Conservation (phyloP, 2,329 filamentous ascomycete genomes). For the Aspergillus vadensis region DNA sequence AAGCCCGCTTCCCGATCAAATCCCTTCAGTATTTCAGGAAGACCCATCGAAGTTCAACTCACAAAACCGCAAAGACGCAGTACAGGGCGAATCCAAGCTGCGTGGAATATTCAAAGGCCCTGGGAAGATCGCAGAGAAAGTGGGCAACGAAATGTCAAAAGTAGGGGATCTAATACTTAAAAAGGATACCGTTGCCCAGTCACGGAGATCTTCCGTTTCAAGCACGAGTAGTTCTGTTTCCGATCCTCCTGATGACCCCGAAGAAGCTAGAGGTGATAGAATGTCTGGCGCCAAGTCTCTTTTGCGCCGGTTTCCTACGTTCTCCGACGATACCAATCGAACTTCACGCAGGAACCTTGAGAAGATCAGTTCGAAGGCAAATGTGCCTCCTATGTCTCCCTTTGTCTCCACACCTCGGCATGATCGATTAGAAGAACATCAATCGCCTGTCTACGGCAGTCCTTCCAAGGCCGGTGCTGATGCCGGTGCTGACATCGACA, state of each 20-base stretch:
- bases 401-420: constrained; percentile 54
- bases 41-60: constrained; percentile 23
- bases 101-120: constrained; percentile 74
- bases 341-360: constrained; percentile 38
- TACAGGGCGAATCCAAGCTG: constrained; percentile 59
- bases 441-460: constrained; percentile 19
- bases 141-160: constrained; percentile 65
- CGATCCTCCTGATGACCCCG: constrained; percentile 48
- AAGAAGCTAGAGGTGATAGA: constrained; percentile 37
- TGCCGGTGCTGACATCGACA: constrained; percentile 10
- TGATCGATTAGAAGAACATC: constrained; percentile 36
- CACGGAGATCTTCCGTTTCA: constrained; percentile 46
- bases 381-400: constrained; percentile 51
- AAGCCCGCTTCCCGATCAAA: constrained; percentile 31
- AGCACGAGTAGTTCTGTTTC: constrained; percentile 51
- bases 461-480: constrained; percentile 16
- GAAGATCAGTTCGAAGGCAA: constrained; percentile 40
- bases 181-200: constrained; percentile 53
- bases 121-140: constrained; percentile 70
- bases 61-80: constrained; percentile 30
- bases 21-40: constrained; percentile 28
- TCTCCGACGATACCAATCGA: constrained; percentile 37
- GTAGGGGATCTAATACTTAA: constrained; percentile 63
- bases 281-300: constrained; percentile 30
- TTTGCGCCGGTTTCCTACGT: constrained; percentile 36